Conservation (phyloP, 1,139 yeast species). For the Yamadazyma dendronema region DNA sequence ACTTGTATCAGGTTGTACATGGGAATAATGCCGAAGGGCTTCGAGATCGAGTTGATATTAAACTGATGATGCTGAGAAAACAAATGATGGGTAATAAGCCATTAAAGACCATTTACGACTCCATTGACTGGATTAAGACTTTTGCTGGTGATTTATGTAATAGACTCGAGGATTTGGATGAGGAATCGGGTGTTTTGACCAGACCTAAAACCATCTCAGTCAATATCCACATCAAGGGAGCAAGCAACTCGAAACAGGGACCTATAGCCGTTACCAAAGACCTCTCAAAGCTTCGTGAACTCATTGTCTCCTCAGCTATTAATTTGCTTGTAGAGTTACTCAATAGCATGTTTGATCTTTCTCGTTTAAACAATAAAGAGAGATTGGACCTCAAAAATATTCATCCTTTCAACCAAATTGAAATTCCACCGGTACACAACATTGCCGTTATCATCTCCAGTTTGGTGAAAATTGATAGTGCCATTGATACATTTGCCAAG, state of each 20-base stretch:
- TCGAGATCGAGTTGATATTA: slow-evolving; percentile 57
- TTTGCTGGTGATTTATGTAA: slow-evolving; percentile 77
- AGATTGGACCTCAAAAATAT: slow-evolving; percentile 9
- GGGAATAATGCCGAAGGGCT: slow-evolving; percentile 60
- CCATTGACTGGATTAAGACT: slow-evolving; percentile 77
- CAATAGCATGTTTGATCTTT: slow-evolving; percentile 24
- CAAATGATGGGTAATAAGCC: slow-evolving; percentile 61
- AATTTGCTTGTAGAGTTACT: slow-evolving; percentile 31
- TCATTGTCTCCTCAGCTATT: slow-evolving; percentile 29
- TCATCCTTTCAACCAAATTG: slow-evolving; percentile 18
- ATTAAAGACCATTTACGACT: slow-evolving; percentile 54
- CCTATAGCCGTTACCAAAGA: slow-evolving; percentile 41
- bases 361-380: slow-evolving; percentile 31
- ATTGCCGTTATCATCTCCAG: slow-evolving; percentile 53
- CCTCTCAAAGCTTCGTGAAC: slow-evolving; percentile 35
- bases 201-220: slow-evolving; percentile 22
- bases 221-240: slow-evolving; percentile 20
- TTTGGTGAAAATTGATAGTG: slow-evolving; percentile 42
- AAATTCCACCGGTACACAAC: slow-evolving; percentile 49
- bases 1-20: slow-evolving; percentile 52
- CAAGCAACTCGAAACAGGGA: slow-evolving; percentile 44
- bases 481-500: slow-evolving; percentile 50
- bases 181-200: slow-evolving; percentile 47
- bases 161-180: slow-evolving; percentile 71
- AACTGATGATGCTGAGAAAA: slow-evolving; percentile 87